These are phyloP conservation scores for Didymella glomerata DNA, from an alignment of 2,329 filamentous ascomycete species.

Conservation along the genomic window DNA sequence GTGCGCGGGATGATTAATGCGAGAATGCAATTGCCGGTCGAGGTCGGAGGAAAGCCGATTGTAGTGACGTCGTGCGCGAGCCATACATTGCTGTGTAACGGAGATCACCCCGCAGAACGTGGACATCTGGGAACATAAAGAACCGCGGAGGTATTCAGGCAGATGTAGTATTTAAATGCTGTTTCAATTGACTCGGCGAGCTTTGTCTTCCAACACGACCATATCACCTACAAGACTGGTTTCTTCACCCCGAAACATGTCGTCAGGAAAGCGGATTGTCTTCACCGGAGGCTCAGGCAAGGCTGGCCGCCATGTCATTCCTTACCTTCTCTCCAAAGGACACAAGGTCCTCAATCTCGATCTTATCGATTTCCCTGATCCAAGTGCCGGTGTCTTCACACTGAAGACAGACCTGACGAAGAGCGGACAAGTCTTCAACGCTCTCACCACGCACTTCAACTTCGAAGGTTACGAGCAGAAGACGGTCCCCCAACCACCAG, in stretches of 20 bases:
- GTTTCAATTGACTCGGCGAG: conserved; percentile 3
- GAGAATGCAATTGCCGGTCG: conserved; percentile 18
- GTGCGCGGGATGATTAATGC: conserved; percentile 21
- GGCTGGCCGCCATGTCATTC: conserved; percentile 64
- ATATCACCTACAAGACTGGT: no score
- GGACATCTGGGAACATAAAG: conserved; percentile 6
- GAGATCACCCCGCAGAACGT: conserved; percentile 15
- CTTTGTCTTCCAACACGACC: background rate
- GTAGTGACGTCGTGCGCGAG: conserved; percentile 31
- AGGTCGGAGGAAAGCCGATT: conserved; percentile 20
- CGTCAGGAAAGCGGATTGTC: conserved; percentile 53
- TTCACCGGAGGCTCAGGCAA: conserved; percentile 60
- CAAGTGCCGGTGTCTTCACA: conserved; percentile 58
- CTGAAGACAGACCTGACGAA: conserved; percentile 65
- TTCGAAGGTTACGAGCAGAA: conserved; percentile 60
- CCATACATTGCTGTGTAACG: conserved; percentile 5
- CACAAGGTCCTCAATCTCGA: conserved; percentile 66
- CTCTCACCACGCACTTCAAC: conserved; percentile 63
- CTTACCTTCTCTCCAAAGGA: conserved; percentile 60
- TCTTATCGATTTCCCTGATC: conserved; percentile 57
- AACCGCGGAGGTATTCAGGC: background rate
- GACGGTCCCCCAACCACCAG: conserved; percentile 57
- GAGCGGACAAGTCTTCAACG: conserved; percentile 65
- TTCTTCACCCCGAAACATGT: conserved; percentile 26
- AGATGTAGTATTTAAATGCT: conserved; percentile 3